A percentile compares a stretch with the other conserved stretches of the same genome.
Conservation (phyloP, 345 rosid genomes). For the Aurinia saxatilis region DNA sequence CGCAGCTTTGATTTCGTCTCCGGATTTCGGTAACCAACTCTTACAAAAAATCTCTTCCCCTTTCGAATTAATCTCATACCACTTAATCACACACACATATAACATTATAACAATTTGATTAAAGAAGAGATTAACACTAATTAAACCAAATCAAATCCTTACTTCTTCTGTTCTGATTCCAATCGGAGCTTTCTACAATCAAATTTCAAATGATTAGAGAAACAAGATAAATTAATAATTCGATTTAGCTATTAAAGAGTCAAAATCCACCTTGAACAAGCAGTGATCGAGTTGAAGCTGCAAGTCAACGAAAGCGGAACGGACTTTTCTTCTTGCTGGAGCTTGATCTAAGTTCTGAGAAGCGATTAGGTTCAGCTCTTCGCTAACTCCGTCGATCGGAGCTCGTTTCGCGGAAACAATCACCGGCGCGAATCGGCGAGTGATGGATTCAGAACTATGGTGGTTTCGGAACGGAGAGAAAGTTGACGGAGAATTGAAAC, state of each 20-base stretch:
- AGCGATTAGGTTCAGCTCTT: constrained; percentile 59
- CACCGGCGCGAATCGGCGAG: neutral
- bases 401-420: constrained; percentile 19
- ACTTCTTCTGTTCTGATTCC: constrained; percentile 84
- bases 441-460: neutral
- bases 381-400: constrained; percentile 50
- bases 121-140: neutral
- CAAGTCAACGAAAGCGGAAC: constrained; percentile 58
- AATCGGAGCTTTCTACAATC: constrained; percentile 58
- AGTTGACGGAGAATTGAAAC: neutral
- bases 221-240: neutral
- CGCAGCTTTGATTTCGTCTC: constrained; percentile 54
- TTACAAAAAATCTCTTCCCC: constrained; percentile 74
- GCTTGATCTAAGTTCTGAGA: constrained; percentile 68
- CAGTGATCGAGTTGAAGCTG: constrained; percentile 81
- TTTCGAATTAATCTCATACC: constrained; percentile 68
- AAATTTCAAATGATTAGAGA: constrained; percentile 9
- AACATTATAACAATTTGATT: neutral
- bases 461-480: neutral
- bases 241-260: neutral
- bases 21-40: constrained; percentile 71
- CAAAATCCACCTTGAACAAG: constrained; percentile 56
- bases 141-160: constrained; percentile 12
- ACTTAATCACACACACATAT: constrained; percentile 36
- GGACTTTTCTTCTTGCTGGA: constrained; percentile 58